Base-by-base conservation (phyloP, 805 yeast genomes). In the Wickerhamiella dianesei region DNA sequence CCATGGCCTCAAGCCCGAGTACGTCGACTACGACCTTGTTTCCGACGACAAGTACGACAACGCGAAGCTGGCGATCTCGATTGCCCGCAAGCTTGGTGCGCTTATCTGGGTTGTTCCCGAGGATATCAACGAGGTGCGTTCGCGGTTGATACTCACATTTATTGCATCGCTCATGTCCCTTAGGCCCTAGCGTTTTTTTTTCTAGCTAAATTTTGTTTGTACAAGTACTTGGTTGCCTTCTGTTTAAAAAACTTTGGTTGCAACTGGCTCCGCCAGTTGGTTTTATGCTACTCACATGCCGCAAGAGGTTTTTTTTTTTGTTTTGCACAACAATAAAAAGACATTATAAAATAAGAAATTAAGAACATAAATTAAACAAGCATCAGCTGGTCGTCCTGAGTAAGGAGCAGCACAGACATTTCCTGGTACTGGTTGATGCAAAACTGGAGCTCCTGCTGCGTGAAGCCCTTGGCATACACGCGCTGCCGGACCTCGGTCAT, bases 91-190 rank as follows among this genome's bases (percentile, higher is more conserved):
- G 67, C 70, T 92, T 56, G 98, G 98, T 52, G 98, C 96, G 37
- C 77, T 92, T 63, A 92, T 92, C 60, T 92, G 96, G 96, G 74
- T 92, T 56, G 96, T 92, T n/a, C 98, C 98, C n/a, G 98, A 92
- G 66, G 98, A 92, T 69, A 92, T 92, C 59, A 83, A 80, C 59
- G 97, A 89, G 69, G 96, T 92, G 40, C 82, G 97, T 67, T 75
- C 95, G 41, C 79, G 97, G 65, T 79, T 92, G 69, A 83, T 92
- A 48, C 75, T 87, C 63, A 87, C 97, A 1, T 92, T 92, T 64
- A 85, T 92, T 51, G 98, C 96, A 46, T 85, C 96, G 44, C 76
- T 92, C 65, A 92, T 92, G 98, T 70, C 88, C 8, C 65, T 83
- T 48, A 59, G 47, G 45, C 44, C 35, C 16, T 43, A 37, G 35